Base-by-base conservation (phyloP, 192 early-diverging fungal genomes). In the Gigaspora rosea region DNA sequence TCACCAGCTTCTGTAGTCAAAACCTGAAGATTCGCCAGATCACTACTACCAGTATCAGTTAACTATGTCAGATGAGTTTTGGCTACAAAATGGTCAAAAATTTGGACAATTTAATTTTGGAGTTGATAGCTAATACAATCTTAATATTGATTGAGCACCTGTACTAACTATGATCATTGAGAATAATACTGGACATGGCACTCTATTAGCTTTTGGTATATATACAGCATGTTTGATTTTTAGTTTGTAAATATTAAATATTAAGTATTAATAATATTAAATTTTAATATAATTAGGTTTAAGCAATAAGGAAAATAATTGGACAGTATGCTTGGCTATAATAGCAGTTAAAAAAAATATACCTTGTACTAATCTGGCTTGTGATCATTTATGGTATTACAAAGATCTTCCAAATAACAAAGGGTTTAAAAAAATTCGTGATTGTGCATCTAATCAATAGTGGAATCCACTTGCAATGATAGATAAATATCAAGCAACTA, bases 331-430 rank as follows among this genome's bases (percentile, higher is more conserved):
- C 2, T 13, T 62, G 2, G 22, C 22, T 35, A 12, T 62, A 32
- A 32, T 35, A 62, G 22, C 59, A 15, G 59, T 62, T 13, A n/a
- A 62, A 62, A 62, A 62, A 62, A 62, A 62, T 33, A 62, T 62
- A 32, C 32, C 11, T 32, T 62, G 27, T 27, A 33, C 22, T 61
- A 10, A 61, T 11, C 3, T 12, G 20, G 22, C 20, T 61, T 61
- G 27, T 62, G 22, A 62, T 27, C 27, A 62, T 62, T 12, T 32
- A 32, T 33, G 2, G 27, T 27, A 62, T 27, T 62, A 62, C 2
- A 32, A 62, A 35, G 27, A 62, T 62, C 33, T 62, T 4, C 8
- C 22, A 12, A 11, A 62, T 27, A 13, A 4, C 22, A 61, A 61
- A 27, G 9, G 8, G 0, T 62, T 62, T 12, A 0, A 62, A 62